Evolutionary conservation across 768 basidiomycete genomes (phyloP), one percentile per base, ranked within the genome.

Genomic region (Xanthoconium purpureum): DNA sequence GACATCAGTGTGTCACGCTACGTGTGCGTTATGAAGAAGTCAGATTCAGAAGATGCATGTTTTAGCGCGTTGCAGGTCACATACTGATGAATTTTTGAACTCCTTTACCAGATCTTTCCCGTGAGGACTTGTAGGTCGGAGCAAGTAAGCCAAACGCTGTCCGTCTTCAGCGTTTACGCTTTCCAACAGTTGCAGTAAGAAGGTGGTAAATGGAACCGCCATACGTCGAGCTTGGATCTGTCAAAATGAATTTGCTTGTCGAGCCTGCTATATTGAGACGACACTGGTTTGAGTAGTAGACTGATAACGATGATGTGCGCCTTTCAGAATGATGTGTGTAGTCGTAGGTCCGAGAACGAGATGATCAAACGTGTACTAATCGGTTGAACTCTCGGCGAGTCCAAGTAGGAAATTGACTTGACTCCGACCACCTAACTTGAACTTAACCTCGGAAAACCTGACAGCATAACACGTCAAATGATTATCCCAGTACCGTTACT

Each of bases 51-150:
- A 37, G 10, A 28, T 39, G 37, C 20, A 46, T 20, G 13, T 12
- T 37, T 45, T 14, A 18, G 37, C 24, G 18, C 37, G 43, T 36
- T 46, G 48, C n/a, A 12, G 20, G 29, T 32, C 29, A 70, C 75
- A 48, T 61, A 80, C 79, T n/a, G 76, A 75, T 35, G 77, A 75
- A 57, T 84, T 87, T 52, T 81, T 80, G 63, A 86, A 85, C 63
- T 87, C 84, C 64, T 89, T 90, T 30, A 87, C 81, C 8, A 89
- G 73, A 60, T 85, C 84, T 69, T 88, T 91, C 17, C 84, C 87
- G 59, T 91, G 89, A 5, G 88, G 84, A 58, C 84, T 87, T 5
- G 87, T 87, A 2, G 87, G 88, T 36, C 87, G 82, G 6, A 91
- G 74, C n/a, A 90, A 77, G 67, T 84, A 89, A 9, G 88, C 88